Base-by-base conservation (phyloP, 148 eudicot species). In the Polygonum aviculare region DNA sequence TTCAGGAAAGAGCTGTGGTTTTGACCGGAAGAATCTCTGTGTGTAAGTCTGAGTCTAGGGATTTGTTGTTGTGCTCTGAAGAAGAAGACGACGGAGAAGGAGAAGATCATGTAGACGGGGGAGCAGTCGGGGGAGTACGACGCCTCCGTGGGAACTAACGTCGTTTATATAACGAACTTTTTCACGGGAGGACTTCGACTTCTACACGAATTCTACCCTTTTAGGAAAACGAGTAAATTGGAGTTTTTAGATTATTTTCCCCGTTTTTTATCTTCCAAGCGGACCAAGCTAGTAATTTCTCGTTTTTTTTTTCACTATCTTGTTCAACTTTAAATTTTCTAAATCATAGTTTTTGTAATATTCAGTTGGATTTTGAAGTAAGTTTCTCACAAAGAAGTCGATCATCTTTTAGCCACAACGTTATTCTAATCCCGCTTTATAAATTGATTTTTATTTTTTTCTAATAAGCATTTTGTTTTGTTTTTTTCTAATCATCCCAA, bases 141-240 rank as follows among this genome's bases (percentile, higher is more conserved):
- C 26, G 71, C 41, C 67, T 60, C 36, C 69, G 69, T 60, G 31
- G 15, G 36, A 26, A 60, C 44, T 67, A 67, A 35, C 72, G 72
- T 6, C 72, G 72, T 67, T 62, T 67, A 67, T 67, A 67, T 67
- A 67, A 67, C 72, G 72, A 67, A 67, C 72, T 36, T 67, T 67
- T 67, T 67, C 72, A 67, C 44, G 44, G 72, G 19, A 14, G 38
- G 72, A 67, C 45, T 67, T 67, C 72, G 72, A 41, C 21, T 67
- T 67, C 44, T 15, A 35, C 72, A 67, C 72, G 44, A 38, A 67
- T 67, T 67, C 72, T 36, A 67, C 72, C 45, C 8, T 67, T 35
- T 8, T 14, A 14, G 72, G 72, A 35, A 36, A 5, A 19, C 9
- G 71, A 26, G 69, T 62, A 62, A 60, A 33, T 33, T 62, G 69